A percentile compares a stretch with the other conserved stretches of the same genome.
These are phyloP conservation scores for Skeletonema potamos DNA, from an alignment of 108 stramenopile species.

Conservation along the genomic window DNA sequence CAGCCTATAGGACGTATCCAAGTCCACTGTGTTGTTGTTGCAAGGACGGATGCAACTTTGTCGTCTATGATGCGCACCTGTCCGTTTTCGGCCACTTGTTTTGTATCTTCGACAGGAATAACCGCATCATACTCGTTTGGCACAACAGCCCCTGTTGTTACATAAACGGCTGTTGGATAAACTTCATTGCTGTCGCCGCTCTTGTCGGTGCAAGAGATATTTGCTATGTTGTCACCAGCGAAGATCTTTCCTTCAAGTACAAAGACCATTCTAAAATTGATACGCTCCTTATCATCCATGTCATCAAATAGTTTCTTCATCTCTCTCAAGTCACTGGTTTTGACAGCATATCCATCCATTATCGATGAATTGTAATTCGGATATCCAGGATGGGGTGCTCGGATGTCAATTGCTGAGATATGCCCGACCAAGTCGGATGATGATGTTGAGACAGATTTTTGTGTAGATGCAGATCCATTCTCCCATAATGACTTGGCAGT, in stretches of 20 bases:
- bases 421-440: conserved; percentile 36
- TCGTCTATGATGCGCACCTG: conserved; percentile 29
- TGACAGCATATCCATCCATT: conserved; percentile 87
- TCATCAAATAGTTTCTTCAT: conserved; percentile 20
- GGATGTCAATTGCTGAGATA: conserved; percentile 55
- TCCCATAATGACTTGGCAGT: conserved; percentile 44
- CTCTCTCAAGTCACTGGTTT: conserved; percentile 22
- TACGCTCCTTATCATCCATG: conserved; percentile 2
- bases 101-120: conserved; percentile 78
- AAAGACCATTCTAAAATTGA: conserved; percentile 29
- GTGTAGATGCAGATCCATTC: conserved; percentile 1
- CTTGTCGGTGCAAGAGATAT: not conserved
- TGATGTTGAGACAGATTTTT: conserved; percentile 1
- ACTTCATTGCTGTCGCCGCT: not conserved
- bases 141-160: conserved; percentile 83
- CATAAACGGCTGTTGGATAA: conserved; percentile 61
- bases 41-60: conserved; percentile 26
- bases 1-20: conserved; percentile 83
- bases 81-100: not conserved
- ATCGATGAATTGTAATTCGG: conserved; percentile 79
- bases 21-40: conserved; percentile 33
- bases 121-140: conserved; percentile 73
- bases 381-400: conserved; percentile 65
- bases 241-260: conserved; percentile 60
- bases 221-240: conserved; percentile 50